Evolutionary conservation across 1,284 basidiomycete species (phyloP).

Genomic region (Puccinia polysora): DNA sequence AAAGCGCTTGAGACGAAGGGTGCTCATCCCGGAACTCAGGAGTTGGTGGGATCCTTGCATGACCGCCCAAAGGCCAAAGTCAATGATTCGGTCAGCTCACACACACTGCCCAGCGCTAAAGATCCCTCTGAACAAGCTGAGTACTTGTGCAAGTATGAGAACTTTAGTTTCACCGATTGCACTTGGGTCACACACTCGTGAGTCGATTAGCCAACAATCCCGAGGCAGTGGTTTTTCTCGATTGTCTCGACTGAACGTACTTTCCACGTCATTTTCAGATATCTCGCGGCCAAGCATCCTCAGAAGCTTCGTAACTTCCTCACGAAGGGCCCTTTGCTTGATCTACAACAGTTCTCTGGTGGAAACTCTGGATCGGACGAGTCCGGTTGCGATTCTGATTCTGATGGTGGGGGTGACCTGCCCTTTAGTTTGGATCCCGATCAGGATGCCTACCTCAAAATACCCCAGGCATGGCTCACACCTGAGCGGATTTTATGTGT

Average conservation of each 20-base stretch:
- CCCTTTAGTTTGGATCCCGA: conserved; percentile 54
- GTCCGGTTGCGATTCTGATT: conserved; percentile 46
- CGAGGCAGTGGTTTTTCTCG: background rate
- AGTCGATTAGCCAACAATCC: background rate
- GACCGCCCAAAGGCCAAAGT: conserved; percentile 47
- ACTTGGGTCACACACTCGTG: conserved; percentile 51
- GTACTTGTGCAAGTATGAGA: conserved; percentile 82
- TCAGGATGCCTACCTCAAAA: conserved; percentile 64
- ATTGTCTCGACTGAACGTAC: conserved; percentile 37
- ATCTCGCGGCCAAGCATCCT: conserved; percentile 32
- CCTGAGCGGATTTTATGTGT: conserved; percentile 42
- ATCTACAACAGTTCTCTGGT: conserved; percentile 46
- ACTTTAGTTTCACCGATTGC: conserved; percentile 66
- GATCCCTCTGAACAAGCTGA: conserved; percentile 64
- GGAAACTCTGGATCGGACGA: conserved; percentile 50
- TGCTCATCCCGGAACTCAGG: conserved; percentile 42
- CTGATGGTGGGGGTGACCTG: conserved; percentile 48
- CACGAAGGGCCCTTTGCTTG: conserved; percentile 43
- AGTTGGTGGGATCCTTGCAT: conserved; percentile 39
- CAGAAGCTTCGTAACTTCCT: conserved; percentile 43
- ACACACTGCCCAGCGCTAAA: conserved; percentile 53
- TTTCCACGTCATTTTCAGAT: conserved; percentile 14
- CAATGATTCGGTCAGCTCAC: conserved; percentile 59
- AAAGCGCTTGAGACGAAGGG: conserved; percentile 30
- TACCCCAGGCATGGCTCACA: conserved; percentile 60